These are phyloP conservation scores for Vigna nakashimae DNA, from an alignment of 306 rosid species.

Conservation along the genomic window DNA sequence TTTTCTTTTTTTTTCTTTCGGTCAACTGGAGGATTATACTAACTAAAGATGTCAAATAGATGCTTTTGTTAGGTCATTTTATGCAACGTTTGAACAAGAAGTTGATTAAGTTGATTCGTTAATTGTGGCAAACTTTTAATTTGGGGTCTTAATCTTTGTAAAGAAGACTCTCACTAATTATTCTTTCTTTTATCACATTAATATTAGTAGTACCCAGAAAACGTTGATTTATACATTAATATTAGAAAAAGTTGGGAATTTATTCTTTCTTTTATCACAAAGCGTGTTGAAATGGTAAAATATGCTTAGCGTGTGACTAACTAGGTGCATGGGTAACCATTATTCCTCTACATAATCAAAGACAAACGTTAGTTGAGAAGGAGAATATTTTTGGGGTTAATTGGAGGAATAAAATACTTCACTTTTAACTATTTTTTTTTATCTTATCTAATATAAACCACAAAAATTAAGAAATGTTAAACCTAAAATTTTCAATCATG, in stretches of 20 bases:
- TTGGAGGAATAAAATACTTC: not conserved
- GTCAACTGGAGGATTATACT: not conserved
- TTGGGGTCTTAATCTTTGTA: not conserved
- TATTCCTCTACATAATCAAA: not conserved
- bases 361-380: not conserved
- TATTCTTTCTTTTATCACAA: not conserved
- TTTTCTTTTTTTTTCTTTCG: not conserved
- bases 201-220: not conserved
- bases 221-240: not conserved
- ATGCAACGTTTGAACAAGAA: not conserved
- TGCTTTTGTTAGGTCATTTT: not conserved
- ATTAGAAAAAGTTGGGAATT: not conserved
- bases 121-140: constrained; percentile 1
- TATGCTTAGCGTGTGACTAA: not conserved
- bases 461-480: not conserved
- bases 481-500: not conserved
- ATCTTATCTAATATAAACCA: not conserved
- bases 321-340: not conserved
- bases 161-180: not conserved
- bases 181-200: too few species aligned
- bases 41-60: not conserved
- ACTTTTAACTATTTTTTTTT: not conserved
- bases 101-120: not conserved
- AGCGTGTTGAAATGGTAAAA: not conserved
- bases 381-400: not conserved